Evolutionary conservation across 1,139 yeast species (phyloP), one percentile per base, ranked within the genome.

Genomic region (Pichia sp.): DNA sequence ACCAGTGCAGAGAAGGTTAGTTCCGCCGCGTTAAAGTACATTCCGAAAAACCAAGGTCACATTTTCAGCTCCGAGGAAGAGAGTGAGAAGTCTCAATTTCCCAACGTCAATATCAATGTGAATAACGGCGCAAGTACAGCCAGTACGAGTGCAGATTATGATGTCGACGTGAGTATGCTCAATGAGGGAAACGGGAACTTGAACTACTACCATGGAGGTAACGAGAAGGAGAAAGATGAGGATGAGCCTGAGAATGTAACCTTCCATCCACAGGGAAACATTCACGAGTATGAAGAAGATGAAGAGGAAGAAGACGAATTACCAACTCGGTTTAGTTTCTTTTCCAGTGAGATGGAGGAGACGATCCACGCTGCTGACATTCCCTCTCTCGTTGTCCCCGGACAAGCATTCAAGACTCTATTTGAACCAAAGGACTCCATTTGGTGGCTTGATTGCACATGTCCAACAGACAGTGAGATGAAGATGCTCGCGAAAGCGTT

Each of bases 301-400:
- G 16, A 15, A 9, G 27, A 25, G 16, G 14, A 18, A 18, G 16
- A 25, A 18, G 16, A 18, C 16, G 17, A 45, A 27, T 54, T 65
- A 20, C 86, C 87, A 14, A 88, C 83, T 48, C 64, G 97, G 39
- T 88, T 83, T 59, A 75, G 93, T 24, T 85, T 85, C 56, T 88
- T 86, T 58, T 75, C 79, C 29, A 74, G 93, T 0, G 86, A 81
- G 40, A 65, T 77, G 9, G 96, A 86, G 41, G 94, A 82, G 51
- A 91, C 97, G 0, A 70, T 84, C 14, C 96, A 88, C 60, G 83
- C 95, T 1, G 80, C 94, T 2, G 95, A 86, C 53, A 67, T 88
- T 29, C 82, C 93, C 4, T 74, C 91, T 1, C 63, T 88, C 42
- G 74, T 83, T 5, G 65, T 66, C 15, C 77, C 79, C 2, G 82